These are phyloP conservation scores for Neoconidiobolus thromboides DNA, from an alignment of 371 early-diverging fungal genomes.

Conservation along the genomic window DNA sequence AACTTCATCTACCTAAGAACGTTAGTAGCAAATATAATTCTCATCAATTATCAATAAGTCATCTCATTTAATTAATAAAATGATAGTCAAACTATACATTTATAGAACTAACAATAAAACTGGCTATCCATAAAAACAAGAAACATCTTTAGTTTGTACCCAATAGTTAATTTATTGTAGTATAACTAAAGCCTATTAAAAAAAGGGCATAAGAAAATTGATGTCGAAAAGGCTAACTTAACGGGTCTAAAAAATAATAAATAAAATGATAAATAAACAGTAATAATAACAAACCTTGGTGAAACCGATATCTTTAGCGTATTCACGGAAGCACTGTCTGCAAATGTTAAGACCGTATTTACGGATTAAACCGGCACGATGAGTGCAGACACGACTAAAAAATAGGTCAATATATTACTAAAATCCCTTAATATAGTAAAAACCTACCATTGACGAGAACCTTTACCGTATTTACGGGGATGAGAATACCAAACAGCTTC, in stretches of 20 bases:
- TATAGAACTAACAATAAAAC: too few species aligned
- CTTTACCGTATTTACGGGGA: conserved; percentile 94
- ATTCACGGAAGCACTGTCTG: conserved; percentile 99
- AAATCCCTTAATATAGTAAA: not conserved
- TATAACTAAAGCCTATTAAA: too few species aligned
- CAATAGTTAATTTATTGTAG: too few species aligned
- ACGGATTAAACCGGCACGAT: conserved; percentile 99
- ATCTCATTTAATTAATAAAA: too few species aligned
- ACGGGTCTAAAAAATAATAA: conserved; percentile 5
- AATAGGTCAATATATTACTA: too few species aligned
- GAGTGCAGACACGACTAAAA: conserved; percentile 86
- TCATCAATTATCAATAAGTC: too few species aligned
- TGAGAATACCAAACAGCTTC: conserved; percentile 87
- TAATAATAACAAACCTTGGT: conserved; percentile 34
- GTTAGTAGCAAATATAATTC: too few species aligned
- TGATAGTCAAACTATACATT: too few species aligned
- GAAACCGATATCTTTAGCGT: conserved; percentile 97
- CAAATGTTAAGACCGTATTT: conserved; percentile 98
- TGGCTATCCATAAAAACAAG: too few species aligned
- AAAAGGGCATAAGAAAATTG: too few species aligned
- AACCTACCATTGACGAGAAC: conserved; percentile 89
- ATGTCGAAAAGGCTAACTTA: not conserved
- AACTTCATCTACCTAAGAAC: too few species aligned
- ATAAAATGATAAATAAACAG: not conserved
- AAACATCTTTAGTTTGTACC: too few species aligned